phyloP scores from a whole-genome alignment of 441 rosid species.

The Codiaeum variegatum region DNA sequence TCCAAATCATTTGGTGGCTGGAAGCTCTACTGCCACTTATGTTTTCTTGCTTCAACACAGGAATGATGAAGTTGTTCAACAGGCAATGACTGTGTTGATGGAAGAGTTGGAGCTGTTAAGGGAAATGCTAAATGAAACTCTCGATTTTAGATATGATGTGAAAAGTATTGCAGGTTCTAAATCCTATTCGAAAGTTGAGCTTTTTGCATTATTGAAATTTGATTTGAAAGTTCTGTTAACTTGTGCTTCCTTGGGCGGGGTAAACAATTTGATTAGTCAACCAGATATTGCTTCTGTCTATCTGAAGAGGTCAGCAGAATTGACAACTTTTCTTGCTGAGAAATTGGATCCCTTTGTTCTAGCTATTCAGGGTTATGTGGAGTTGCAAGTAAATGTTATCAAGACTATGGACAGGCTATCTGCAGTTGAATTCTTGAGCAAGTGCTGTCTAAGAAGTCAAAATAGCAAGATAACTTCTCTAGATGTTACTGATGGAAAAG shows the following conservation, averaged over 20 bases:
- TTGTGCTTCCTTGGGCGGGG: slow-evolving; percentile 53
- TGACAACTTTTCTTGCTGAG: slow-evolving; percentile 63
- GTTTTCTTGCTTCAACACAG: slow-evolving; percentile 93
- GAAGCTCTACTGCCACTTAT: slow-evolving; percentile 90
- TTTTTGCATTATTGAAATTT: slow-evolving; percentile 73
- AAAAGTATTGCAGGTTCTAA: slow-evolving; percentile 30
- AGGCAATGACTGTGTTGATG: slow-evolving; percentile 51
- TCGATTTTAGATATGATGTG: slow-evolving; percentile 38
- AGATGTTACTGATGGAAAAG: slow-evolving; percentile 41
- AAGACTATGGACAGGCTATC: slow-evolving; percentile 64
- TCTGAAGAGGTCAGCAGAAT: slow-evolving; percentile 65
- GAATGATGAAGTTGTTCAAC: slow-evolving; percentile 74
- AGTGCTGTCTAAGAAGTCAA: slow-evolving; percentile 42
- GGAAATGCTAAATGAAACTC: slow-evolving; percentile 47
- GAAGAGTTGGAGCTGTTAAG: slow-evolving; percentile 70
- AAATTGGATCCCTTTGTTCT: slow-evolving; percentile 69
- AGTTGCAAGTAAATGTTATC: slow-evolving; percentile 75
- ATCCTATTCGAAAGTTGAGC: slow-evolving; percentile 59
- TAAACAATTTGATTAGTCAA: slow-evolving; percentile 46
- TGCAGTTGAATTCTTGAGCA: slow-evolving; percentile 66
- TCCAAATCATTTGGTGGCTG: slow-evolving; percentile 80
- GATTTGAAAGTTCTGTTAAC: slow-evolving; percentile 86
- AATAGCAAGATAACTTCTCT: slow-evolving; percentile 26
- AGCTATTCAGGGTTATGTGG: slow-evolving; percentile 49
- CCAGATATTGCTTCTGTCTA: slow-evolving; percentile 60